Evolutionary conservation across 1,284 basidiomycete species (phyloP).

Genomic region (Meripilus lineatus): DNA sequence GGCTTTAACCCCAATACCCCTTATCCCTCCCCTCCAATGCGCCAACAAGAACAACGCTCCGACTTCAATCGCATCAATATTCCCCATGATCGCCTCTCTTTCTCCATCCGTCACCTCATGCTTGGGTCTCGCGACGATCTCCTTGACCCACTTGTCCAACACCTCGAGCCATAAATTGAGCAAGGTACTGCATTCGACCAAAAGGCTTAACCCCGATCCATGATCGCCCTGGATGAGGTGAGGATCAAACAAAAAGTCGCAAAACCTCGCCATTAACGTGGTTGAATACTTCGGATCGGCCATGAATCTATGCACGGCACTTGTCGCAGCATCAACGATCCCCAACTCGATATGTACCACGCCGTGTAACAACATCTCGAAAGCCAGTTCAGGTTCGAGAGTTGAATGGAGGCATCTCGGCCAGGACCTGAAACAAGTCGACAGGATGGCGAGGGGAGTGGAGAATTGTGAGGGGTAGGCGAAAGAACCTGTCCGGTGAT

Average conservation of each 20-base stretch:
- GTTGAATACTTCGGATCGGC: slow-evolving; percentile 53
- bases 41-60: slow-evolving; percentile 80
- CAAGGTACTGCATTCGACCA: slow-evolving; percentile 62
- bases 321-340: slow-evolving; percentile 65
- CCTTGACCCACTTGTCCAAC: slow-evolving; percentile 65
- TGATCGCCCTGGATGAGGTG: slow-evolving; percentile 63
- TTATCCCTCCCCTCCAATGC: slow-evolving; percentile 47
- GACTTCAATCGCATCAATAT: slow-evolving; percentile 62
- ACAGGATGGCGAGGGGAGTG: slow-evolving; percentile 71
- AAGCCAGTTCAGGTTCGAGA: slow-evolving; percentile 54
- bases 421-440: slow-evolving; percentile 81
- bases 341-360: slow-evolving; percentile 81
- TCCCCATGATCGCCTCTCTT: slow-evolving; percentile 31
- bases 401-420: slow-evolving; percentile 71
- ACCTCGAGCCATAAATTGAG: slow-evolving; percentile 74
- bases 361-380: slow-evolving; percentile 80
- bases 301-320: slow-evolving; percentile 74
- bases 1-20: slow-evolving; percentile 55
- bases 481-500: slow-evolving; percentile 67
- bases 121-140: slow-evolving; percentile 36
- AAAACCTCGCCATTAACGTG: slow-evolving; percentile 67
- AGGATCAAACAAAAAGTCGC: slow-evolving; percentile 76
- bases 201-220: slow-evolving; percentile 55
- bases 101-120: slow-evolving; percentile 30
- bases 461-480: slow-evolving; percentile 65